These are phyloP conservation scores for Mycena epipterygia DNA, from an alignment of 768 basidiomycete genomes.

Conservation along the genomic window DNA sequence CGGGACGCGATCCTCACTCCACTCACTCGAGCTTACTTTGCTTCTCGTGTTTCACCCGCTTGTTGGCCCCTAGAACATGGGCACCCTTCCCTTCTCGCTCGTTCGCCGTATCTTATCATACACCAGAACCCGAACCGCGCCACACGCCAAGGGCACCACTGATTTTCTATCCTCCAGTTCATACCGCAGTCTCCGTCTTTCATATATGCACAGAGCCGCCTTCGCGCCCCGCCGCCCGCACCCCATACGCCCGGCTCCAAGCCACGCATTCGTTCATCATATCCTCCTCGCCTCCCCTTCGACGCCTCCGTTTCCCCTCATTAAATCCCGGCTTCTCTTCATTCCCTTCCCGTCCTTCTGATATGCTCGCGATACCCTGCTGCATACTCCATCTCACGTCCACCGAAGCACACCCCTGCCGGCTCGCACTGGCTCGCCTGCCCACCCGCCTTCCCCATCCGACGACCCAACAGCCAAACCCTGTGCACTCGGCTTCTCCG, in stretches of 20 bases:
- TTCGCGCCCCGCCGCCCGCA: not conserved
- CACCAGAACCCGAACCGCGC: no score
- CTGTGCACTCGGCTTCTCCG: no score
- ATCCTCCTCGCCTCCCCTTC: not conserved
- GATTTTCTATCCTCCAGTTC: no score
- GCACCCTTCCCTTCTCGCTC: not conserved
- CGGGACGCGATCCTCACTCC: not conserved
- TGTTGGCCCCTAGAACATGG: not conserved
- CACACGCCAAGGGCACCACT: no score
- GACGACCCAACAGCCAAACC: no score
- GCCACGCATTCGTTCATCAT: not conserved
- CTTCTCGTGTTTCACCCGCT: conserved; percentile 12
- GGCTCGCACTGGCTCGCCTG: not conserved
- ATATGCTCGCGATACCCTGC: no score
- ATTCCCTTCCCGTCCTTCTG: not conserved
- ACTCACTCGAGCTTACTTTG: not conserved
- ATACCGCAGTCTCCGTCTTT: no score
- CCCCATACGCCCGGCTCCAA: not conserved
- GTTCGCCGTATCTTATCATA: no score
- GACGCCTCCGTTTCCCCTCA: not conserved
- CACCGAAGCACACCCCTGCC: not conserved
- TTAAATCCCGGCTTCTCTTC: conserved; percentile 5
- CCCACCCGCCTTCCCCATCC: no score
- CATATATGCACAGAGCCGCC: not conserved
- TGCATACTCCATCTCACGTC: no score